Conservation (phyloP, 352 stramenopile genomes). For the Globisporangium viniferum region DNA sequence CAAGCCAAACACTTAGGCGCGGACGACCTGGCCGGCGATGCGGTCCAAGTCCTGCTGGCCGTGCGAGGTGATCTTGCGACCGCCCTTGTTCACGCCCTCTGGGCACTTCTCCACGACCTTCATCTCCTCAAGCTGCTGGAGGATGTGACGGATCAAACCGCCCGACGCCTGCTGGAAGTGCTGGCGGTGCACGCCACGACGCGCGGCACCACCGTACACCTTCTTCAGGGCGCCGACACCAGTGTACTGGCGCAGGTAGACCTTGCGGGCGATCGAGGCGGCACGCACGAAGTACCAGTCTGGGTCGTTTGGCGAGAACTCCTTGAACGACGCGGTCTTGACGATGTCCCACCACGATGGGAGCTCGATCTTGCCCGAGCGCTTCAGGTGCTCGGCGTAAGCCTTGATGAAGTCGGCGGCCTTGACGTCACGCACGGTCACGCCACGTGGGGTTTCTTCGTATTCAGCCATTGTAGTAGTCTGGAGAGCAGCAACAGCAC, state of each 20-base stretch:
- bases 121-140: constrained; percentile 98
- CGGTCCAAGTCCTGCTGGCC: constrained; percentile 99
- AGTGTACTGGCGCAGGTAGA: constrained; percentile 97
- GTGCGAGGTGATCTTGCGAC: constrained; percentile 94
- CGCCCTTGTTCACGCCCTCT: constrained; percentile 90
- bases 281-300: constrained; percentile 99
- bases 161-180: constrained; percentile 95
- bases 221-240: constrained; percentile 97
- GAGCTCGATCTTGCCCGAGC: constrained; percentile 98
- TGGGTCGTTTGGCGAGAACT: constrained; percentile 95
- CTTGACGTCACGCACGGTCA: constrained; percentile 97
- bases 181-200: constrained; percentile 92
- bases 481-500: constrained; percentile 21
- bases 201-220: constrained; percentile 95
- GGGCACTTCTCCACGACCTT: constrained; percentile 97
- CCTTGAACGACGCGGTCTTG: constrained; percentile 98
- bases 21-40: constrained; percentile 95
- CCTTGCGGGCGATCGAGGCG: constrained; percentile 96
- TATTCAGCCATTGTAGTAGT: constrained; percentile 88
- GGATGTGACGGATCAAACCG: constrained; percentile 97
- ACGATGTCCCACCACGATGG: constrained; percentile 97
- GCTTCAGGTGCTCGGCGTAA: constrained; percentile 99
- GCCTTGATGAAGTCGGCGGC: constrained; percentile 97
- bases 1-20: constrained; percentile 58
- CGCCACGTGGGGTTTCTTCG: constrained; percentile 80